Base-by-base conservation (phyloP, 306 rosid species). In the Quillaja saponaria region DNA sequence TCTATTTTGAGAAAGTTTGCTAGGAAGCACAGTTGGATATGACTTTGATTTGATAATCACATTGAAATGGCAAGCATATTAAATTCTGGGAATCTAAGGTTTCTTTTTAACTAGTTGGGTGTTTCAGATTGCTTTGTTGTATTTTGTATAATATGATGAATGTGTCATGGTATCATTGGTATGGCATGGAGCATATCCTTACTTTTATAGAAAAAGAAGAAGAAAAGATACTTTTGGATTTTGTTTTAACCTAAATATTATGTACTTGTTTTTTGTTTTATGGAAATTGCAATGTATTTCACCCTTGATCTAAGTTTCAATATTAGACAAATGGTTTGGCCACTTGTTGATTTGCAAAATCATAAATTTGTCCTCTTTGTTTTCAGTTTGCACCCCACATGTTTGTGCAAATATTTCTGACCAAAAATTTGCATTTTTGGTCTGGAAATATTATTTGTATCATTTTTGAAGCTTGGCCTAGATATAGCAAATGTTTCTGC, bases 161-260 rank as follows among this genome's bases (percentile, higher is more conserved):
- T 52, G 42, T 17, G 40, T 46, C 46, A 41, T n/a, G 18, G 68
- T 49, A 39, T 1, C 38, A n/a, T n/a, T n/a, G n/a, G n/a, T n/a
- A n/a, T n/a, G 19, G 20, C 66, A 46, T 1, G 8, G 11, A 48
- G 35, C 35, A 54, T 28, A 45, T 25, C 54, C 64, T 45, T 20
- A 37, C 13, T 55, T 55, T 53, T 42, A 11, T 50, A 20, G 18
- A 65, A 4, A 25, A 25, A 25, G 31, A 25, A n/a, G n/a, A n/a
- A n/a, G n/a, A n/a, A 41, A 42, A 25, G 57, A 65, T 68, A 72
- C 13, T 5, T 72, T 64, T 58, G 61, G 55, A 57, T 61, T 49
- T 72, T 37, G 60, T 52, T 51, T n/a, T 42, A 19, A 61, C 61
- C 15, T 16, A 35, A n/a, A 18, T 13, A 11, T 57, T 3, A 49